Evolutionary conservation across 75 land plant species (phyloP).

Genomic region (Chamaecyparis obtusa): DNA sequence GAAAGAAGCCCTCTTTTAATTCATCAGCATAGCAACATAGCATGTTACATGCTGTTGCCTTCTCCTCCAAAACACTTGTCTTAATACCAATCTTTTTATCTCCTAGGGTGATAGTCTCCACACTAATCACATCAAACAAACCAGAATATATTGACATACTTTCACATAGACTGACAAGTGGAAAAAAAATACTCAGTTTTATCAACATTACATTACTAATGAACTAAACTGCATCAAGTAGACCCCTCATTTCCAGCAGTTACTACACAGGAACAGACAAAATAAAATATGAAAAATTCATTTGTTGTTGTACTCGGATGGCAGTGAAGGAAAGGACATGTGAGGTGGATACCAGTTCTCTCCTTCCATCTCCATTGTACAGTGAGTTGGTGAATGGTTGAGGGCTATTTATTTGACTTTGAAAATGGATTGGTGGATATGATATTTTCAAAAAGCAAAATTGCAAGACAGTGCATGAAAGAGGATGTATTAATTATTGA

Average conservation of each 20-base stretch:
- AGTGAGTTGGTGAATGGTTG: neutral
- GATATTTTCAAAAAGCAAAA: neutral
- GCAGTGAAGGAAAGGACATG: neutral
- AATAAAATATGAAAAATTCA: neutral
- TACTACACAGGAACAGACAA: neutral
- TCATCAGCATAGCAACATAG: constrained; percentile 99
- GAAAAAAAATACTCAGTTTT: neutral
- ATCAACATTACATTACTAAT: neutral
- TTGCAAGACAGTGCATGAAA: neutral
- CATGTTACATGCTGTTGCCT: constrained; percentile 99
- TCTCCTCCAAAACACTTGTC: constrained; percentile 97
- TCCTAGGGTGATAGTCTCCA: constrained; percentile 95
- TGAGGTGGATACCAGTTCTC: neutral
- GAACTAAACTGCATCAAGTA: neutral
- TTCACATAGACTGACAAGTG: neutral
- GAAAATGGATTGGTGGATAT: neutral
- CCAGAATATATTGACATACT: neutral
- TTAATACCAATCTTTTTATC: constrained; percentile 97
- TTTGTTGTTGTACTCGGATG: too few species aligned
- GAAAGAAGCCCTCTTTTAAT: constrained; percentile 93
- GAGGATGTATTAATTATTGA: too few species aligned
- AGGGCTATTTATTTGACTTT: neutral
- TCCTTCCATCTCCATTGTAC: neutral
- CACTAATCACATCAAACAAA: constrained; percentile 36
- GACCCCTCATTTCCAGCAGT: neutral